These are phyloP conservation scores for Glonium stellatum DNA, from an alignment of 495 filamentous ascomycete genomes.

Conservation along the genomic window DNA sequence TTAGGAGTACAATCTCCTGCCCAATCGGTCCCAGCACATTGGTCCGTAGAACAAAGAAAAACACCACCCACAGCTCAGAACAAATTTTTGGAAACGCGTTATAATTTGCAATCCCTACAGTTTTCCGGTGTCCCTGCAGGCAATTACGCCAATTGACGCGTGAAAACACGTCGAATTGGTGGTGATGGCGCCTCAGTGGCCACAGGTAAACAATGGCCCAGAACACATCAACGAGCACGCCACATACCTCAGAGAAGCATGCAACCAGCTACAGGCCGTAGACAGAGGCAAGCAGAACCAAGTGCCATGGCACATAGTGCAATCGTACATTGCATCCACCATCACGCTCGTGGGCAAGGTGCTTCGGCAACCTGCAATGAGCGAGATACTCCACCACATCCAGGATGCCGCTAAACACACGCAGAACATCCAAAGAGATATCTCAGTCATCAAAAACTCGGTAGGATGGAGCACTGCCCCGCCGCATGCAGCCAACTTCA, in stretches of 20 bases:
- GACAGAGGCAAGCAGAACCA: conserved; percentile 2
- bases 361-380: conserved; percentile 1
- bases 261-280: neutral
- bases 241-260: neutral
- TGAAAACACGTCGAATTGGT: conserved; percentile 1
- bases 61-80: conserved; percentile 1
- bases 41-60: no score
- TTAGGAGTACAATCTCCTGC: no score
- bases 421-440: conserved; percentile 1
- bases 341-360: neutral
- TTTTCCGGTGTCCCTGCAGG: neutral
- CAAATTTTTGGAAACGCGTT: conserved; percentile 5
- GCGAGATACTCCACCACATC: conserved; percentile 2
- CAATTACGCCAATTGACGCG: conserved; percentile 3
- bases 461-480: conserved; percentile 1
- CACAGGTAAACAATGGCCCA: conserved; percentile 2
- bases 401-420: neutral
- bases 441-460: conserved; percentile 3
- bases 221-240: conserved; percentile 1
- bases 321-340: conserved; percentile 1
- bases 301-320: conserved; percentile 1
- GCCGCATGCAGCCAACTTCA: neutral
- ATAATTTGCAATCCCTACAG: conserved; percentile 1
- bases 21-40: no score
- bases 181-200: conserved; percentile 1